Evolutionary conservation across 1,284 basidiomycete species (phyloP).

Genomic region (Ceratobasidium sp.): DNA sequence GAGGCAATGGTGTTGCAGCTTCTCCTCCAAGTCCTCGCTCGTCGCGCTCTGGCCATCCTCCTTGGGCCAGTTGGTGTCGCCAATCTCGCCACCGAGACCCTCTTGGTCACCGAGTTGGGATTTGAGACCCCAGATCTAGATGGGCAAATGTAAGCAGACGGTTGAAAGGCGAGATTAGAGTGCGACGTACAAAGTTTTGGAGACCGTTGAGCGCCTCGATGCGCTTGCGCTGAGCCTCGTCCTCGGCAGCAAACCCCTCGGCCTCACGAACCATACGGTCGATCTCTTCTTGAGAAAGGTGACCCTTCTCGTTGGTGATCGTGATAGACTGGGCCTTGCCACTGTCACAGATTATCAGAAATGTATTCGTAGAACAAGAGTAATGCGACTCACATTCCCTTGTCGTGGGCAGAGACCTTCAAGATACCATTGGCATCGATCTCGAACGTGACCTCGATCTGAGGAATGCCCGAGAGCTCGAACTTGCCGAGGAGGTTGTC

Average conservation of each 20-base stretch:
- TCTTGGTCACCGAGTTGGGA: slow-evolving; percentile 85
- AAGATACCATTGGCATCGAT: slow-evolving; percentile 93
- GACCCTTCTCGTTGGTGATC: slow-evolving; percentile 86
- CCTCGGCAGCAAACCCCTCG: slow-evolving; percentile 88
- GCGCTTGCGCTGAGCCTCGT: slow-evolving; percentile 85
- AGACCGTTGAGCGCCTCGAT: slow-evolving; percentile 86
- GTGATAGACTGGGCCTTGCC: slow-evolving; percentile 90
- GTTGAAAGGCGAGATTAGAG: neutral
- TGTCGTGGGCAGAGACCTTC: slow-evolving; percentile 87
- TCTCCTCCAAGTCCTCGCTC: too few species aligned
- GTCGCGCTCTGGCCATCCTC: too few species aligned
- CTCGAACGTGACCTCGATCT: slow-evolving; percentile 94
- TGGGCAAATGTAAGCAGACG: too few species aligned
- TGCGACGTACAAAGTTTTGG: slow-evolving; percentile 64
- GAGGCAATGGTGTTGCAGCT: too few species aligned
- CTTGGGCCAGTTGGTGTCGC: too few species aligned
- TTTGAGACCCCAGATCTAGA: slow-evolving; percentile 74
- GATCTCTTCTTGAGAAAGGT: slow-evolving; percentile 85
- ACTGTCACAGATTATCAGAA: slow-evolving; percentile 51
- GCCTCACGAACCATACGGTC: slow-evolving; percentile 92
- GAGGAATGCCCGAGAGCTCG: slow-evolving; percentile 90
- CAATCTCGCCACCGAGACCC: slow-evolving; percentile 91
- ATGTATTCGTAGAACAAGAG: neutral
- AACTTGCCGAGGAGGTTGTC: slow-evolving; percentile 98
- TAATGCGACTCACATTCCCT: slow-evolving; percentile 79